Evolutionary conservation across 768 basidiomycete species (phyloP).

Genomic region (Mycena rebaudengoi): DNA sequence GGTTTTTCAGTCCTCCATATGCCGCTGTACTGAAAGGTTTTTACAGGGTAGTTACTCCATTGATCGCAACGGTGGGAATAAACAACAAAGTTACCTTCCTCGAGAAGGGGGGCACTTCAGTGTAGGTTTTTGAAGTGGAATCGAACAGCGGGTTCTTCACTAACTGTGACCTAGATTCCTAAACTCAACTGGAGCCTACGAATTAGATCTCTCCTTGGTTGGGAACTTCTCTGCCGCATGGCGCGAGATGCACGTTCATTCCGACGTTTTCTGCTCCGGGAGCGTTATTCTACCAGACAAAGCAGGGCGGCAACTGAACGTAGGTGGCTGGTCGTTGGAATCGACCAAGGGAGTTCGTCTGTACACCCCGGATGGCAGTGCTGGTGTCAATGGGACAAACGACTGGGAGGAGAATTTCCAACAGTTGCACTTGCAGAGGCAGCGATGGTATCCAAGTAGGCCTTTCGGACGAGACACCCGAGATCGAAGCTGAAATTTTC

Average conservation of each 20-base stretch:
- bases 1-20: not conserved
- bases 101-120: slow-evolving; percentile 73
- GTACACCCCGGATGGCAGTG: slow-evolving; percentile 72
- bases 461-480: not conserved
- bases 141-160: not conserved
- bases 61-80: slow-evolving; percentile 79
- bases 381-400: slow-evolving; percentile 76
- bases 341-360: slow-evolving; percentile 80
- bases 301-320: slow-evolving; percentile 68
- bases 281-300: slow-evolving; percentile 80
- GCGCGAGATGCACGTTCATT: slow-evolving; percentile 78
- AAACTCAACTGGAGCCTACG: slow-evolving; percentile 83
- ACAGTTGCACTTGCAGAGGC: slow-evolving; percentile 61
- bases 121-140: slow-evolving; percentile 39
- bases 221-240: slow-evolving; percentile 62
- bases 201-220: slow-evolving; percentile 71
- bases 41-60: slow-evolving; percentile 71
- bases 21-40: not conserved
- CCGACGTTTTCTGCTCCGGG: slow-evolving; percentile 84
- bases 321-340: slow-evolving; percentile 75
- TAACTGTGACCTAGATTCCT: slow-evolving; percentile 42
- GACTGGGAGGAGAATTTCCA: slow-evolving; percentile 82
- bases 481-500: slow-evolving; percentile 38
- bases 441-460: slow-evolving; percentile 44
- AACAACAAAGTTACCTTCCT: slow-evolving; percentile 87